These are phyloP conservation scores for Megacollybia platyphylla DNA, from an alignment of 1,284 basidiomycete species.

Conservation along the genomic window DNA sequence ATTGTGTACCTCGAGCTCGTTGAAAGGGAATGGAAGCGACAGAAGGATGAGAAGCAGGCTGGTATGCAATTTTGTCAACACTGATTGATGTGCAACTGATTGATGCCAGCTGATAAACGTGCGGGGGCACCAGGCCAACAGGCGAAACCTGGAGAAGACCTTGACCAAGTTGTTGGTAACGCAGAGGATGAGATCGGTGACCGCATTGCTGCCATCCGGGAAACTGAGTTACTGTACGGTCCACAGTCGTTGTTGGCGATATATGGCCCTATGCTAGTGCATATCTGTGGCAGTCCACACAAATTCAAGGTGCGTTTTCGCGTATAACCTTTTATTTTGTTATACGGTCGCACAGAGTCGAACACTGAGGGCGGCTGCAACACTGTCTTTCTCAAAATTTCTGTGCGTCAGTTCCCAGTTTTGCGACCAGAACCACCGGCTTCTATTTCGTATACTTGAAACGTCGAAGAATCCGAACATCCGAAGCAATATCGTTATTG, in stretches of 20 bases:
- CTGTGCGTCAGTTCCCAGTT: conserved; percentile 92
- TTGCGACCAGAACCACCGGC: conserved; percentile 80
- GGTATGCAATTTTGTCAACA: conserved; percentile 25
- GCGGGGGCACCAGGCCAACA: conserved; percentile 19
- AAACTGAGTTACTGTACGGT: conserved; percentile 83
- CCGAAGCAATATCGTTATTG: conserved; percentile 93
- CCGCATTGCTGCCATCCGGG: conserved; percentile 71
- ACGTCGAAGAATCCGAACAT: conserved; percentile 84
- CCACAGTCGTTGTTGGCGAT: conserved; percentile 72
- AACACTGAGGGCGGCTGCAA: conserved; percentile 78
- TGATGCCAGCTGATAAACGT: conserved; percentile 22
- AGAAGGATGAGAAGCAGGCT: conserved; percentile 81
- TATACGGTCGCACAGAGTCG: conserved; percentile 47
- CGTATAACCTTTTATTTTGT: conserved; percentile 1
- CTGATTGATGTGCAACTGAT: conserved; percentile 3
- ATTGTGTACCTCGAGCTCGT: conserved; percentile 94
- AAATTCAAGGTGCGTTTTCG: conserved; percentile 62
- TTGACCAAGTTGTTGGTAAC: conserved; percentile 95
- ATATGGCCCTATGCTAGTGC: conserved; percentile 84
- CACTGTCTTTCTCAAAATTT: conserved; percentile 88
- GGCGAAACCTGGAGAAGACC: conserved; percentile 72
- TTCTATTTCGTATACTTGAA: conserved; percentile 91
- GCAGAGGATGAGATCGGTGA: conserved; percentile 99
- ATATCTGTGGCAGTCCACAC: conserved; percentile 82
- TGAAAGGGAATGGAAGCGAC: conserved; percentile 94